Evolutionary conservation across 1,284 basidiomycete genomes (phyloP).

Genomic region (Vanrija pseudolonga): DNA sequence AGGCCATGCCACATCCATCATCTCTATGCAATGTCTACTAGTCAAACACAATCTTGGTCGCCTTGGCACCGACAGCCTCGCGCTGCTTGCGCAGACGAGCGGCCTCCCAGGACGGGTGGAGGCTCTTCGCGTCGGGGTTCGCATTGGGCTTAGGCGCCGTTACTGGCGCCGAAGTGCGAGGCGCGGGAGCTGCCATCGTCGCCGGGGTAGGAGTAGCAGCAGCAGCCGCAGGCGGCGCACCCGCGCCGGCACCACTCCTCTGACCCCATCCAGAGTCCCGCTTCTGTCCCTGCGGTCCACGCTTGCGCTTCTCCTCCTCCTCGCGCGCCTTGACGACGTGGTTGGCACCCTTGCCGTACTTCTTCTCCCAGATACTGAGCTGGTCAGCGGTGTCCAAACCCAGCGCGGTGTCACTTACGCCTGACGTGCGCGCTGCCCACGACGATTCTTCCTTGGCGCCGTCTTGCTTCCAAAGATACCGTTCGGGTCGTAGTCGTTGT

Average conservation of each 20-base stretch:
- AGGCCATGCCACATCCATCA: no score
- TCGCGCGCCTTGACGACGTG: conserved; percentile 68
- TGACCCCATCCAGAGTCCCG: conserved; percentile 16
- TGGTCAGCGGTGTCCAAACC: conserved; percentile 1
- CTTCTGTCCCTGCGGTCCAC: conserved; percentile 9
- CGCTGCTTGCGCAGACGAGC: conserved; percentile 71
- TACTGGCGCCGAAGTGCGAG: conserved; percentile 13
- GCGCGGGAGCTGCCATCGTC: neutral
- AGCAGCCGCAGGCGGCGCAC: neutral
- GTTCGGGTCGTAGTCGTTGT: conserved; percentile 62
- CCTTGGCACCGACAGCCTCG: conserved; percentile 45
- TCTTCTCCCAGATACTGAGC: conserved; percentile 92
- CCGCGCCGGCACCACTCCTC: conserved; percentile 12
- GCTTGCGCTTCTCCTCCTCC: conserved; percentile 23
- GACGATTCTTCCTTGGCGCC: conserved; percentile 71
- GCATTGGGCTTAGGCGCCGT: neutral
- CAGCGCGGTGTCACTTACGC: conserved; percentile 61
- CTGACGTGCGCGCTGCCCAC: conserved; percentile 84
- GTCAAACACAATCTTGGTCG: conserved; percentile 55
- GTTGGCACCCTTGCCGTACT: conserved; percentile 84
- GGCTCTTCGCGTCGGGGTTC: conserved; percentile 48
- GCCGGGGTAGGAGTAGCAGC: conserved; percentile 5
- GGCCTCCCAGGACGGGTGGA: conserved; percentile 93
- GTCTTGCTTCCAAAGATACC: conserved; percentile 51
- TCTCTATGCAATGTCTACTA: conserved; percentile 19